Base-by-base conservation (phyloP, 345 rosid species). In the Pelargonium nanum region DNA sequence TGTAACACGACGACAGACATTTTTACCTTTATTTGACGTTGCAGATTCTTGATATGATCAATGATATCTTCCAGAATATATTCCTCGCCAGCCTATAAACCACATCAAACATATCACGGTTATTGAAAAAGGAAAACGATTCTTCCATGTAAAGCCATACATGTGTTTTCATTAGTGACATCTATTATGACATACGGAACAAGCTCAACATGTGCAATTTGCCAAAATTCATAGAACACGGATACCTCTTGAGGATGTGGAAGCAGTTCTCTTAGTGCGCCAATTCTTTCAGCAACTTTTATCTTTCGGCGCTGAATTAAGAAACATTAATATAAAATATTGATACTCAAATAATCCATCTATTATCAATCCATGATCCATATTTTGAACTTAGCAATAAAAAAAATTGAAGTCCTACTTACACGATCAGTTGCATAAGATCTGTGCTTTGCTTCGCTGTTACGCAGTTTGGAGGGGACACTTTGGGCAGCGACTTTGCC, bases 21-120 rank as follows among this genome's bases (percentile, higher is more conserved):
- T 34, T 40, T 60, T 70, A 83, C 91, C 86, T 74, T 81, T 69
- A 85, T 58, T 70, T 81, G 85, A 57, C 76, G 62, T 64, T 85
- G 88, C 68, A 85, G 73, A 73, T 74, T 73, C 79, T 83, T 83
- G 66, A 83, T 75, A 65, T 81, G 66, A 63, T 61, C 71, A 66
- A 79, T 67, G 20, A 69, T 40, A 50, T 74, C 77, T 72, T 76
- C 77, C 72, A 81, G 6, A 34, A 64, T 55, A 24, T 50, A 66
- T 53, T 62, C 69, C 65, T 79, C 76, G 57, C 56, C 65, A 26
- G 75, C 70, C 76, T 78, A 62, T 60, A 63, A 52, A 59, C 64
- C 61, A 40, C 20, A 73, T n/a, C n/a, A n/a, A n/a, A n/a, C n/a
- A n/a, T n/a, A n/a, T n/a, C n/a, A n/a, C n/a, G n/a, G n/a, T n/a